Evolutionary conservation across 202 grass and related monocot genomes (phyloP).

Genomic region (Carex arenaria): DNA sequence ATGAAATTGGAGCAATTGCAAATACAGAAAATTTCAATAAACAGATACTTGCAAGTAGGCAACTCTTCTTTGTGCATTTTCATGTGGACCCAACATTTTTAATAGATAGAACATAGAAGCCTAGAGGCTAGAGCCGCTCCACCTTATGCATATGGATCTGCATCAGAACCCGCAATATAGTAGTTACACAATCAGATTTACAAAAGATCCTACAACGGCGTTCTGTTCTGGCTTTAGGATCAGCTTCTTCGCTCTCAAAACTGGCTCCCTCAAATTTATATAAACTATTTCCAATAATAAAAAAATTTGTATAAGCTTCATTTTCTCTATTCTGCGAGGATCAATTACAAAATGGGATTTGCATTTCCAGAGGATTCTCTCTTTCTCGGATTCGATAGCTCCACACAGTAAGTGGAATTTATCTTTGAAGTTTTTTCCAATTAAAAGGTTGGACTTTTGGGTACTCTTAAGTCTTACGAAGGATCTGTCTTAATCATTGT

Average conservation of each 20-base stretch:
- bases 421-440: not conserved
- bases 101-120: not conserved
- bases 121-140: no score
- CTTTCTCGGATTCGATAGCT: conserved; percentile 91
- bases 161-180: not conserved
- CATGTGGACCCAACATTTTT: not conserved
- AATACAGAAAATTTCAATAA: not conserved
- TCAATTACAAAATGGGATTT: conserved; percentile 7
- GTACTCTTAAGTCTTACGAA: not conserved
- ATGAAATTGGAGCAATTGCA: not conserved
- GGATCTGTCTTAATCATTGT: not conserved
- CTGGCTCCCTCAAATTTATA: not conserved
- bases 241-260: not conserved
- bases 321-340: not conserved
- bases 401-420: conserved; percentile 63
- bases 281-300: not conserved
- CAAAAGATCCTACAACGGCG: not conserved
- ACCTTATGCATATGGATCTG: not conserved
- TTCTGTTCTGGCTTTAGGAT: not conserved
- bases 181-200: not conserved
- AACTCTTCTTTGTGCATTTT: not conserved
- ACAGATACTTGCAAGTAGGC: not conserved
- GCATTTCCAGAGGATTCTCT: conserved; percentile 54
- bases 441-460: not conserved
- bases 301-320: not conserved